phyloP scores from a whole-genome alignment of 2,329 filamentous ascomycete species.

The Aspergillus neotritici region DNA sequence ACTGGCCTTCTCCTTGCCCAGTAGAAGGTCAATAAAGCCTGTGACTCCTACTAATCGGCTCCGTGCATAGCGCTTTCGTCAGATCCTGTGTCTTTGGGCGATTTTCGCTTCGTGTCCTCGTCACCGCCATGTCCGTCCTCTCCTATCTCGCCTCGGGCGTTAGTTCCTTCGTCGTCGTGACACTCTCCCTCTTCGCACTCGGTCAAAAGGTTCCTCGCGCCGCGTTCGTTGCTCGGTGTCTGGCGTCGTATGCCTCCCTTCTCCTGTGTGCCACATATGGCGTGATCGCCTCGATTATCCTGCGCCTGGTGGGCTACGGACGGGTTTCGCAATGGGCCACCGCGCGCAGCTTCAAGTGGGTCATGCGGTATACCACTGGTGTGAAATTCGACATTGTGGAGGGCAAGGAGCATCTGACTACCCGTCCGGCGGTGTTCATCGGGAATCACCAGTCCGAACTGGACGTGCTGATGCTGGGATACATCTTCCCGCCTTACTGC shows the following conservation, averaged over 20 bases:
- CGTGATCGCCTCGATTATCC: slow-evolving; percentile 63
- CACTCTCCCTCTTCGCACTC: slow-evolving; percentile 45
- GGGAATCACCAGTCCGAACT: slow-evolving; percentile 96
- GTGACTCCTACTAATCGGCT: too few species aligned
- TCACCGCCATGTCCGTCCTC: slow-evolving; percentile 54
- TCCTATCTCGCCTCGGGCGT: slow-evolving; percentile 56
- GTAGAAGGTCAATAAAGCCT: too few species aligned
- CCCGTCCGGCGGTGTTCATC: slow-evolving; percentile 81
- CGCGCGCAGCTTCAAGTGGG: slow-evolving; percentile 70
- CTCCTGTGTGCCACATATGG: slow-evolving; percentile 61
- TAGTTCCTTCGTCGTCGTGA: slow-evolving; percentile 59
- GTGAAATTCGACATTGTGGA: slow-evolving; percentile 67
- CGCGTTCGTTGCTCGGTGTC: slow-evolving; percentile 43
- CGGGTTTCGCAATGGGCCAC: slow-evolving; percentile 81
- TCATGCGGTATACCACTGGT: slow-evolving; percentile 70
- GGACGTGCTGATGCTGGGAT: slow-evolving; percentile 85
- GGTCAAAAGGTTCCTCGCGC: slow-evolving; percentile 39
- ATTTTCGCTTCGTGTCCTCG: slow-evolving; percentile 5
- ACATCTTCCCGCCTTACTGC: slow-evolving; percentile 85
- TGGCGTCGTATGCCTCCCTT: slow-evolving; percentile 43
- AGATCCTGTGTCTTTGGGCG: too few species aligned
- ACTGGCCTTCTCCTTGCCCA: neutral
- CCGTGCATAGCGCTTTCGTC: too few species aligned
- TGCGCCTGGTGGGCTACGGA: slow-evolving; percentile 66
- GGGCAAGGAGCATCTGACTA: slow-evolving; percentile 59